phyloP scores from a whole-genome alignment of 106 monocot genomes.

The Dioscorea dumetorum region DNA sequence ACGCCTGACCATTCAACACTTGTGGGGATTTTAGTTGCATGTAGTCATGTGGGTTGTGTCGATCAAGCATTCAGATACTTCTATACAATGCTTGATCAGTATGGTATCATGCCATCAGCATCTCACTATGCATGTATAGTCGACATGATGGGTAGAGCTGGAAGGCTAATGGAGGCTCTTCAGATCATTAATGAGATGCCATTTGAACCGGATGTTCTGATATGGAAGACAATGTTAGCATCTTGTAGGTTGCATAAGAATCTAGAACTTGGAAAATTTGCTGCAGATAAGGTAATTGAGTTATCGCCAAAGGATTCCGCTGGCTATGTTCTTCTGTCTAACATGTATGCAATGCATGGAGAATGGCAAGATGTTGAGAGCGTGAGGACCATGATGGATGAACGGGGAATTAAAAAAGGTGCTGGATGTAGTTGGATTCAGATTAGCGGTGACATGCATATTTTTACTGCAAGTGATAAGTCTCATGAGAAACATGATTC shows the following conservation, averaged over 20 bases:
- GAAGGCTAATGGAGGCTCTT: conserved; percentile 39
- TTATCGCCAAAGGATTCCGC: conserved; percentile 38
- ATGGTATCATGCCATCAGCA: conserved; percentile 27
- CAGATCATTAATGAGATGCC: conserved; percentile 48
- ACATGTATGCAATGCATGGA: conserved; percentile 49
- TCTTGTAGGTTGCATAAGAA: conserved; percentile 55
- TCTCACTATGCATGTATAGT: conserved; percentile 53
- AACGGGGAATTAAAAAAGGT: conserved; percentile 53
- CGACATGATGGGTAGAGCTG: conserved; percentile 51
- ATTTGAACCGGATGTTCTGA: conserved; percentile 34
- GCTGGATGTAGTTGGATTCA: conserved; percentile 78
- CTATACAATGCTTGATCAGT: conserved; percentile 27
- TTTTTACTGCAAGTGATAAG: conserved; percentile 34
- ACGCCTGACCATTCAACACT: conserved; percentile 59
- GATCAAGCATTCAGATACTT: conserved; percentile 45
- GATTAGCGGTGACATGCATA: conserved; percentile 32
- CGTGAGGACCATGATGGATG: conserved; percentile 47
- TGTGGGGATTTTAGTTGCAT: conserved; percentile 46
- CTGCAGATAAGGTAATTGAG: conserved; percentile 38
- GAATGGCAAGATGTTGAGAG: conserved; percentile 47
- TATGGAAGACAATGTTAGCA: conserved; percentile 62
- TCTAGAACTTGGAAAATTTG: conserved; percentile 53
- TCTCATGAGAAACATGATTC: conserved; percentile 32
- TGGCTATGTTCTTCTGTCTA: conserved; percentile 50
- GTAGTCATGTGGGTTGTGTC: conserved; percentile 45